A percentile compares a stretch with the other conserved stretches of the same genome.
Evolutionary conservation across 805 yeast genomes (phyloP).

Genomic region (Yarrowia deformans): DNA sequence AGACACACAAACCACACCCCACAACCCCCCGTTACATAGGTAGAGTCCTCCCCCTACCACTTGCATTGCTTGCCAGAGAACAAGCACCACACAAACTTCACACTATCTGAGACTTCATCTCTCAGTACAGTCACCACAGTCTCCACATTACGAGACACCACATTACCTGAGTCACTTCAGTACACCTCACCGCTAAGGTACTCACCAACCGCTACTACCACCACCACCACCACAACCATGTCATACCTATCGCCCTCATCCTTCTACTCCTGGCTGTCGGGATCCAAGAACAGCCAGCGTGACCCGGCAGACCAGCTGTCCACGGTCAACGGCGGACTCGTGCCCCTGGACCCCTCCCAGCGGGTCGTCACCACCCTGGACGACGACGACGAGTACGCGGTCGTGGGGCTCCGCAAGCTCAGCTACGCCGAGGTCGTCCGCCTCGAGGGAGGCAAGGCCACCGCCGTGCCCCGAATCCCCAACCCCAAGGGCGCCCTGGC

Average conservation of each 20-base stretch:
- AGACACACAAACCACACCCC: neutral
- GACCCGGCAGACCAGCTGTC: slow-evolving; percentile 32
- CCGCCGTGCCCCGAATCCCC: slow-evolving; percentile 32
- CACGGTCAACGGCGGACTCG: slow-evolving; percentile 37
- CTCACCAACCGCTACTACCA: neutral
- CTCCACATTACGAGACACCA: neutral
- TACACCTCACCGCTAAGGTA: neutral
- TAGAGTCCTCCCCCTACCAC: slow-evolving; percentile 9
- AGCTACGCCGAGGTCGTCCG: slow-evolving; percentile 64
- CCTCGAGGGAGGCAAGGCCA: slow-evolving; percentile 41
- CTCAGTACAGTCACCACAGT: too few relatives aligned
- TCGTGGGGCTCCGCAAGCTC: slow-evolving; percentile 56
- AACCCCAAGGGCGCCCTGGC: slow-evolving; percentile 31
- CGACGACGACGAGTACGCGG: slow-evolving; percentile 54
- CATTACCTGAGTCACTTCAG: neutral
- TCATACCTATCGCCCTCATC: slow-evolving; percentile 36
- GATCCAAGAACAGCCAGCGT: slow-evolving; percentile 30
- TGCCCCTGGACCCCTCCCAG: slow-evolving; percentile 35
- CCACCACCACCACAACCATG: neutral
- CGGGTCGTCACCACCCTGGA: slow-evolving; percentile 36
- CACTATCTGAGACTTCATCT: too few relatives aligned
- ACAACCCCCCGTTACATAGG: slow-evolving; percentile 5
- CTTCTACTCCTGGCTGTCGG: slow-evolving; percentile 38
- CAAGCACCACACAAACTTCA: neutral
- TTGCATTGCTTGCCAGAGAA: slow-evolving; percentile 11